Percentiles rank a stretch among this genome's conserved stretches.
phyloP scores from a whole-genome alignment of 805 yeast genomes.

The Pachysolen tannophilus region DNA sequence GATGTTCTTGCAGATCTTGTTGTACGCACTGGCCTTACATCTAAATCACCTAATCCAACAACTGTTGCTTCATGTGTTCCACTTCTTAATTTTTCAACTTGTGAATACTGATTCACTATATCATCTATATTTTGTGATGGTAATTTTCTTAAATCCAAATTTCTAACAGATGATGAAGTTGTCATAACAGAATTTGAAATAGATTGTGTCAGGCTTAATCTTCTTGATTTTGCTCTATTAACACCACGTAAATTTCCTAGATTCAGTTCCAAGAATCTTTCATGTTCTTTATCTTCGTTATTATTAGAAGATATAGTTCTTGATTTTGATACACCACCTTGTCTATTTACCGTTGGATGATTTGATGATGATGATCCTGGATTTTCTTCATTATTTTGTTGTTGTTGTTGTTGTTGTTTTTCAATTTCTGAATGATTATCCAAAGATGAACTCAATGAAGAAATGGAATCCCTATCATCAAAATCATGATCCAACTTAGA shows the following conservation, averaged over 20 bases:
- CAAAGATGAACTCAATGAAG: not conserved
- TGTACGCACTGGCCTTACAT: constrained; percentile 9
- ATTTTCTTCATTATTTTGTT: not conserved
- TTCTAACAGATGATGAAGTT: constrained; percentile 6
- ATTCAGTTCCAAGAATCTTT: no score
- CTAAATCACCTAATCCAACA: constrained; percentile 20
- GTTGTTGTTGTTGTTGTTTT: no score
- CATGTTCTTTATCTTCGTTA: not conserved
- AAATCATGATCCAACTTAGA: no score
- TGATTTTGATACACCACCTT: not conserved
- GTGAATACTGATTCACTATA: constrained; percentile 45
- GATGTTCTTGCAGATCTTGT: not conserved
- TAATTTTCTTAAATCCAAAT: constrained; percentile 20
- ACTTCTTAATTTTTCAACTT: constrained; percentile 27
- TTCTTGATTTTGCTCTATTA: not conserved
- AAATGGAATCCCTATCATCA: not conserved
- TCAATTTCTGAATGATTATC: not conserved
- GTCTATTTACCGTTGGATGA: not conserved
- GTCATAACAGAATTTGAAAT: constrained; percentile 1
- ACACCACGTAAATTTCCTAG: not conserved
- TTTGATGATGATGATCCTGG: not conserved
- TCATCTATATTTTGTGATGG: constrained; percentile 37
- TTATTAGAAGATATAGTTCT: not conserved
- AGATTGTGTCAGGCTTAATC: not conserved
- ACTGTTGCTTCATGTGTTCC: constrained; percentile 11